phyloP scores from a whole-genome alignment of 1,139 yeast genomes.

The Scheffersomyces lignicola region DNA sequence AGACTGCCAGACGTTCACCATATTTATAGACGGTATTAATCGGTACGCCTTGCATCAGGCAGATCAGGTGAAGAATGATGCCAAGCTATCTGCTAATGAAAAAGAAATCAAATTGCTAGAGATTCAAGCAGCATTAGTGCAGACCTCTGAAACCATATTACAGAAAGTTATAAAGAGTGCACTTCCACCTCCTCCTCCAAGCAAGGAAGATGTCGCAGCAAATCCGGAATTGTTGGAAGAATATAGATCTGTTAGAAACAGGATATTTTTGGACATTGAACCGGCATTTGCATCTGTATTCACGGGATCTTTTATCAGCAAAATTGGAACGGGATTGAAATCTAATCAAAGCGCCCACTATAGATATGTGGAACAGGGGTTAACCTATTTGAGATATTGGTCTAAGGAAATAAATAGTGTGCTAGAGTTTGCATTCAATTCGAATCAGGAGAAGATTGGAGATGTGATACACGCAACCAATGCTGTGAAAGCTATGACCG shows the following conservation, averaged over 20 bases:
- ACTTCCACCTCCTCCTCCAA: slow-evolving; percentile 36
- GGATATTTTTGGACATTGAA: slow-evolving; percentile 30
- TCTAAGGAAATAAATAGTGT: slow-evolving; percentile 30
- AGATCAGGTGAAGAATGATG: slow-evolving; percentile 16
- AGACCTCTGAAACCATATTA: slow-evolving; percentile 29
- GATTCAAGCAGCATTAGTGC: slow-evolving; percentile 28
- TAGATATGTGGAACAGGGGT: slow-evolving; percentile 28
- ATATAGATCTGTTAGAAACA: slow-evolving; percentile 18
- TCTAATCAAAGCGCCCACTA: slow-evolving; percentile 29
- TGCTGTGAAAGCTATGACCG: slow-evolving; percentile 11
- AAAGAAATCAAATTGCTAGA: slow-evolving; percentile 26
- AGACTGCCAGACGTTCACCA: slow-evolving; percentile 41
- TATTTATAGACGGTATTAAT: slow-evolving; percentile 38
- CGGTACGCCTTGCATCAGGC: slow-evolving; percentile 21
- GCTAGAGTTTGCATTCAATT: slow-evolving; percentile 12
- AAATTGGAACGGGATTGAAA: slow-evolving; percentile 27
- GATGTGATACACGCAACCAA: slow-evolving; percentile 6
- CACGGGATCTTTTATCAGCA: slow-evolving; percentile 30
- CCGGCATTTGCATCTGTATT: slow-evolving; percentile 30
- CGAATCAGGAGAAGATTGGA: not conserved
- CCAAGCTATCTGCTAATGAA: slow-evolving; percentile 16
- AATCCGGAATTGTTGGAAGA: slow-evolving; percentile 20
- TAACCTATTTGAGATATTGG: slow-evolving; percentile 20
- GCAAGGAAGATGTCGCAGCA: slow-evolving; percentile 22
- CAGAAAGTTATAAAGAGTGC: slow-evolving; percentile 29